Evolutionary conservation across 805 yeast genomes (phyloP).

Genomic region (Millerozyma miso): DNA sequence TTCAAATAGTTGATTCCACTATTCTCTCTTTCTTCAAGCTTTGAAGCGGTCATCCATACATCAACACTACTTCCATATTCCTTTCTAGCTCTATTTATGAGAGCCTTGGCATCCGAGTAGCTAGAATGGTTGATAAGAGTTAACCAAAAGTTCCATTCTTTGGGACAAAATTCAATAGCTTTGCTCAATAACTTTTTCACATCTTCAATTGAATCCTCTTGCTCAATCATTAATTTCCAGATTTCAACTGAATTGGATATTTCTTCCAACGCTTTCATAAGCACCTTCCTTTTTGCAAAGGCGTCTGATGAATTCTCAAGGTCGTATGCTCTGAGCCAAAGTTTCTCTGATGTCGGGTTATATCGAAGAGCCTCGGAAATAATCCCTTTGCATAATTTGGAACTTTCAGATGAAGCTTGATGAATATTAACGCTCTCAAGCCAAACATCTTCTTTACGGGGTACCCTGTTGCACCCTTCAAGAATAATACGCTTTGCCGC

Average conservation of each 20-base stretch:
- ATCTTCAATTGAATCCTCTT: conserved; percentile 52
- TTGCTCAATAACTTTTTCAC: conserved; percentile 52
- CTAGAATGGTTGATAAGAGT: conserved; percentile 46
- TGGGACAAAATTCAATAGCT: conserved; percentile 68
- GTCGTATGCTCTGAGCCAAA: conserved; percentile 73
- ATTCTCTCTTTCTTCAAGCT: conserved; percentile 58
- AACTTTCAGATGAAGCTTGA: conserved; percentile 34
- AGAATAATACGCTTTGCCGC: conserved; percentile 58
- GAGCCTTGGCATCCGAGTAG: conserved; percentile 46
- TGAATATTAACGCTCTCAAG: conserved; percentile 70
- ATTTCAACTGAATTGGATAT: conserved; percentile 53
- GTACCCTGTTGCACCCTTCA: conserved; percentile 73
- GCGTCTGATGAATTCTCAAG: conserved; percentile 52
- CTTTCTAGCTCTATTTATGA: conserved; percentile 60
- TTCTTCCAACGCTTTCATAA: conserved; percentile 68
- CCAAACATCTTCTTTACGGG: conserved; percentile 74
- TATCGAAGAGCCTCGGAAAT: conserved; percentile 62
- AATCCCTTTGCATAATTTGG: conserved; percentile 48
- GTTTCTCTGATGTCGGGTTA: conserved; percentile 50
- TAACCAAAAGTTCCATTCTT: conserved; percentile 63
- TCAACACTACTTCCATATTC: conserved; percentile 41
- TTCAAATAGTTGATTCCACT: conserved; percentile 39
- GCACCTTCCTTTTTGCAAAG: conserved; percentile 48
- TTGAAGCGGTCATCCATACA: conserved; percentile 69
- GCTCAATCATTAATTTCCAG: conserved; percentile 65